A percentile compares a stretch with the other conserved stretches of the same genome.
Evolutionary conservation across 495 filamentous ascomycete species (phyloP).

Genomic region (Penicillium psychrofluorescens): DNA sequence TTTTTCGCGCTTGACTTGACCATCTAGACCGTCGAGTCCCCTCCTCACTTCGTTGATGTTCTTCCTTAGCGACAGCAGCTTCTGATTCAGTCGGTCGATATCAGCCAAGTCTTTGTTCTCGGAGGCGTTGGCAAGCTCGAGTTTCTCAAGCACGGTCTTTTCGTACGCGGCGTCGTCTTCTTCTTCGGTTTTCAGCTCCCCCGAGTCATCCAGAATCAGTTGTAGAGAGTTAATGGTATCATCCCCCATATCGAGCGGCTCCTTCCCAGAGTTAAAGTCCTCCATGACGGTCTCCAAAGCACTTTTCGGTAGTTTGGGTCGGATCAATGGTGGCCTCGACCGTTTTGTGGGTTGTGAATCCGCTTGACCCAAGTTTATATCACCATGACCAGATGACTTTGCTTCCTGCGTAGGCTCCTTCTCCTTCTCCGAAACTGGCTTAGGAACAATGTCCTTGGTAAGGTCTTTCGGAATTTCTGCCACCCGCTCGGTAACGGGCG

Average conservation of each 20-base stretch:
- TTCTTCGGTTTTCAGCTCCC: slow-evolving; percentile 26
- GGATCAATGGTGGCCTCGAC: slow-evolving; percentile 20
- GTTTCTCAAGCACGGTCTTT: slow-evolving; percentile 25
- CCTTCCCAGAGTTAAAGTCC: slow-evolving; percentile 39
- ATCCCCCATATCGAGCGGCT: slow-evolving; percentile 43
- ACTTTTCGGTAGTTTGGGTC: slow-evolving; percentile 41
- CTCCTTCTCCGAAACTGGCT: slow-evolving; percentile 3
- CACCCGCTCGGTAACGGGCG: slow-evolving; percentile 38
- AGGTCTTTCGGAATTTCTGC: slow-evolving; percentile 21
- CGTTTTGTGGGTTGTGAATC: slow-evolving; percentile 6
- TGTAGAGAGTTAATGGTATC: slow-evolving; percentile 58
- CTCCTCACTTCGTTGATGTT: slow-evolving; percentile 60
- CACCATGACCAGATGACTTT: not conserved
- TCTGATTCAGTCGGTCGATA: slow-evolving; percentile 51
- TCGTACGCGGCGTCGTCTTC: slow-evolving; percentile 30
- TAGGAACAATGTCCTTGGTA: slow-evolving; percentile 19
- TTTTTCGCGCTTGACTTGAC: slow-evolving; percentile 42
- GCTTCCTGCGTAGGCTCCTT: not conserved
- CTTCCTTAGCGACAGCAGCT: slow-evolving; percentile 49
- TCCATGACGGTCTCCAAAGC: slow-evolving; percentile 47
- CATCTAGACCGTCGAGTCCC: slow-evolving; percentile 60
- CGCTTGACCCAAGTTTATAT: not conserved
- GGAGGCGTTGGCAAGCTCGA: slow-evolving; percentile 20
- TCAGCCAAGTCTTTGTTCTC: slow-evolving; percentile 38
- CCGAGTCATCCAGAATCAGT: slow-evolving; percentile 40